A percentile compares a stretch with the other conserved stretches of the same genome.
Conservation (phyloP, 2,329 filamentous ascomycete genomes). For the Emergomyces orientalis region DNA sequence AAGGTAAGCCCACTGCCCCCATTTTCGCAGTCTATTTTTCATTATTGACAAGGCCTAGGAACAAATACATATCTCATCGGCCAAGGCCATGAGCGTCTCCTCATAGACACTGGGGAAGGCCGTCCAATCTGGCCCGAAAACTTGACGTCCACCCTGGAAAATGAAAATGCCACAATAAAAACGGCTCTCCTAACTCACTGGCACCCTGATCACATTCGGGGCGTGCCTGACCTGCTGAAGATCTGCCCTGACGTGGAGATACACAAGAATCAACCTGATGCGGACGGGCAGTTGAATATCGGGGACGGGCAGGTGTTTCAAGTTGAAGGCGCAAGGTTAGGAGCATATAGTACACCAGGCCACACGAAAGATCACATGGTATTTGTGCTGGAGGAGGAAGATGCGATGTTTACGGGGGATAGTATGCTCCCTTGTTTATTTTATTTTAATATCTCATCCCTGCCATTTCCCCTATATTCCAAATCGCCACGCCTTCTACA, state of each 20-base stretch:
- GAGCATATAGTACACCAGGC: conserved; percentile 59
- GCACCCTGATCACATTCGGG: conserved; percentile 79
- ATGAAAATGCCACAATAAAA: conserved; percentile 61
- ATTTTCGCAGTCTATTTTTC: neutral
- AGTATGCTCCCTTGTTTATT: conserved; percentile 33
- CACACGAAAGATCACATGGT: conserved; percentile 78
- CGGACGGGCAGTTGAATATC: conserved; percentile 44
- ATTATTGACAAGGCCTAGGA: conserved; percentile 33
- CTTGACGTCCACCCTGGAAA: conserved; percentile 54
- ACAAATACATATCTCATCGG: conserved; percentile 96
- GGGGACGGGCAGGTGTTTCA: conserved; percentile 45
- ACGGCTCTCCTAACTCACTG: conserved; percentile 76
- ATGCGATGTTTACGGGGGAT: conserved; percentile 80
- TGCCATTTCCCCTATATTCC: neutral
- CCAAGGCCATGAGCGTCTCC: conserved; percentile 58
- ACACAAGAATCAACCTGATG: conserved; percentile 55
- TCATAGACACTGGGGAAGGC: conserved; percentile 88
- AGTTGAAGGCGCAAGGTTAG: conserved; percentile 50
- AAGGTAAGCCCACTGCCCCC: neutral
- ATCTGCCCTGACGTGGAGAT: conserved; percentile 55
- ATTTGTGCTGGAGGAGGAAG: conserved; percentile 64
- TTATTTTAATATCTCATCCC: neutral
- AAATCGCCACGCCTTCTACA: neutral
- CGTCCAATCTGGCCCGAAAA: conserved; percentile 60
- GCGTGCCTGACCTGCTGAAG: conserved; percentile 58